Conservation (phyloP, 345 rosid genomes). For the Citrus australasica region DNA sequence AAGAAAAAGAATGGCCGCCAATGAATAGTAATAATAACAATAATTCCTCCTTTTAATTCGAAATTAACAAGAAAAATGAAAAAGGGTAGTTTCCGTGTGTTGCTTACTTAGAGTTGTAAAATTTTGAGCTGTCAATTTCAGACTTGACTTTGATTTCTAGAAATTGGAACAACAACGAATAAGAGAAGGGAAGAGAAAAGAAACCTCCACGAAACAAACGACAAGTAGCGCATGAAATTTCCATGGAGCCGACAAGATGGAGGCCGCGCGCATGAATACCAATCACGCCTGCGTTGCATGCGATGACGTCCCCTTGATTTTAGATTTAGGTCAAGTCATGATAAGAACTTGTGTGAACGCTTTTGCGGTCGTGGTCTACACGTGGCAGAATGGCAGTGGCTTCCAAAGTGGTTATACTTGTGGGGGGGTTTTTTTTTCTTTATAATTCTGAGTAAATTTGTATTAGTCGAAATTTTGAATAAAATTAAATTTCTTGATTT, state of each 20-base stretch:
- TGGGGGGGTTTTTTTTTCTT: too few species aligned
- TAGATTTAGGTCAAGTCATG: background rate
- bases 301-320: background rate
- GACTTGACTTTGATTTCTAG: background rate
- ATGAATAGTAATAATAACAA: background rate
- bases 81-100: background rate
- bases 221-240: slow-evolving; percentile 1
- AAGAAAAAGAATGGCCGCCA: background rate
- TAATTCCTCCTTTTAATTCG: background rate
- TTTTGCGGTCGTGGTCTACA: rapidly evolving
- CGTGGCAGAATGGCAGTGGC: too few species aligned
- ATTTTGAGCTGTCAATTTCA: background rate
- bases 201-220: background rate
- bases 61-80: too few species aligned
- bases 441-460: too few species aligned
- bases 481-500: too few species aligned
- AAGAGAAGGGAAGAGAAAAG: background rate
- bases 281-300: background rate
- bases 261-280: background rate
- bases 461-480: too few species aligned
- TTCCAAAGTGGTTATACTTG: too few species aligned
- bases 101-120: background rate
- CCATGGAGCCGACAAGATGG: background rate
- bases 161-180: background rate
- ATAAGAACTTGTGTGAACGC: background rate